Evolutionary conservation across 2,329 filamentous ascomycete species (phyloP).

Genomic region (Orbilia javanica): DNA sequence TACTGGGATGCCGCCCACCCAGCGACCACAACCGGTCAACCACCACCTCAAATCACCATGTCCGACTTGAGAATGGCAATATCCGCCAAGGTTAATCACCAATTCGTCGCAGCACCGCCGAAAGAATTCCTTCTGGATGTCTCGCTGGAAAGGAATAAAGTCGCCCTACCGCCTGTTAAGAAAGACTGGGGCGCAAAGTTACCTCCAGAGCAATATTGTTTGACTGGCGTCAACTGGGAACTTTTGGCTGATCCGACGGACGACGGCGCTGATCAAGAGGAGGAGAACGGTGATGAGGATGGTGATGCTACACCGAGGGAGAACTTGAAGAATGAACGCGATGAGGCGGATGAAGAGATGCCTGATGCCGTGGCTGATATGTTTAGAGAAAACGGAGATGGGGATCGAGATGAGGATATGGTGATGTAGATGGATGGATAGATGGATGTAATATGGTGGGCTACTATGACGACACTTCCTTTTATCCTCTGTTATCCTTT

Average conservation of each 20-base stretch:
- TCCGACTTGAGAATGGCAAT: conserved; percentile 74
- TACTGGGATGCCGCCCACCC: conserved; percentile 67
- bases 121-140: conserved; percentile 84
- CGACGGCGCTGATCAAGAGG: conserved; percentile 66
- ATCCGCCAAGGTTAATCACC: conserved; percentile 72
- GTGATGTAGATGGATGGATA: conserved; percentile 40
- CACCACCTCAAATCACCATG: conserved; percentile 70
- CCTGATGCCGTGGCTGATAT: conserved; percentile 51
- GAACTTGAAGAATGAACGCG: conserved; percentile 65
- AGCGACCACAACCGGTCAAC: conserved; percentile 64
- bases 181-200: conserved; percentile 77
- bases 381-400: conserved; percentile 55
- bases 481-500: too few relatives aligned
- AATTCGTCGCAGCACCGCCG: conserved; percentile 72
- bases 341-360: conserved; percentile 65
- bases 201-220: conserved; percentile 76
- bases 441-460: conserved; percentile 21
- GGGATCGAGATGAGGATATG: conserved; percentile 56
- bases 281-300: conserved; percentile 64
- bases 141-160: conserved; percentile 77
- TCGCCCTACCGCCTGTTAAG: conserved; percentile 74
- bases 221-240: conserved; percentile 76
- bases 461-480: not conserved
- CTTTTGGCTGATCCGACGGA: conserved; percentile 71
- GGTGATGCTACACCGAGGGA: conserved; percentile 63